These are phyloP conservation scores for Excoecaria cochinchinensis DNA, from an alignment of 345 rosid genomes.

Conservation along the genomic window DNA sequence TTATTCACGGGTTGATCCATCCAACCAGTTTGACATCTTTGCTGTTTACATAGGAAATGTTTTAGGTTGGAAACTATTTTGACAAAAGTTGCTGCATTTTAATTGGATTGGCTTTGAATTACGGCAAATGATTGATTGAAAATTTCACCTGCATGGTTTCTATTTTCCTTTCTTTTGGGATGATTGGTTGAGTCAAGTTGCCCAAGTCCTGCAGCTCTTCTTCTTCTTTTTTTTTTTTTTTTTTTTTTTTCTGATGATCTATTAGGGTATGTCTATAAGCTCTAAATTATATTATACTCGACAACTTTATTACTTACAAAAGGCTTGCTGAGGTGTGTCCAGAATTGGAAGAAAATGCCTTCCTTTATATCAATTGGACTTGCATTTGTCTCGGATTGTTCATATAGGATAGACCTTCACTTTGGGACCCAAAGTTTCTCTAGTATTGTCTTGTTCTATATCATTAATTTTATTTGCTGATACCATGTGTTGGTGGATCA, in stretches of 20 bases:
- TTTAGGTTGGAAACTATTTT: neutral
- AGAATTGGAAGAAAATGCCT: neutral
- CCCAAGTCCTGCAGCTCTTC: neutral
- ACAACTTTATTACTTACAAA: neutral
- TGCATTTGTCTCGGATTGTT: neutral
- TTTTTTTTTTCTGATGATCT: no score
- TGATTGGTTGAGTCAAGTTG: neutral
- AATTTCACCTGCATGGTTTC: neutral
- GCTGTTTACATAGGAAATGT: neutral
- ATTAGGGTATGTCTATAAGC: no score
- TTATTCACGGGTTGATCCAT: neutral
- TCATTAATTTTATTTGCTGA: neutral
- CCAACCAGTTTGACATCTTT: neutral
- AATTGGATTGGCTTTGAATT: neutral
- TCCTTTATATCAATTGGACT: neutral
- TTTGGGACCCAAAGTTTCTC: neutral
- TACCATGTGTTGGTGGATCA: constrained; percentile 10
- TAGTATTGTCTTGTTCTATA: neutral
- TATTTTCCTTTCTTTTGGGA: neutral
- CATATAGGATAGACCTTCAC: neutral
- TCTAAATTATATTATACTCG: neutral
- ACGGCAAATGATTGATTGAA: neutral
- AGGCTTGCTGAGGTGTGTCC: neutral
- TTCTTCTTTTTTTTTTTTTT: no score
- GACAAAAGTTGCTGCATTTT: neutral